Percentiles rank a stretch among this genome's conserved stretches.
Evolutionary conservation across 2,329 filamentous ascomycete genomes (phyloP).

Genomic region (Aaosphaeria pasadenensis): DNA sequence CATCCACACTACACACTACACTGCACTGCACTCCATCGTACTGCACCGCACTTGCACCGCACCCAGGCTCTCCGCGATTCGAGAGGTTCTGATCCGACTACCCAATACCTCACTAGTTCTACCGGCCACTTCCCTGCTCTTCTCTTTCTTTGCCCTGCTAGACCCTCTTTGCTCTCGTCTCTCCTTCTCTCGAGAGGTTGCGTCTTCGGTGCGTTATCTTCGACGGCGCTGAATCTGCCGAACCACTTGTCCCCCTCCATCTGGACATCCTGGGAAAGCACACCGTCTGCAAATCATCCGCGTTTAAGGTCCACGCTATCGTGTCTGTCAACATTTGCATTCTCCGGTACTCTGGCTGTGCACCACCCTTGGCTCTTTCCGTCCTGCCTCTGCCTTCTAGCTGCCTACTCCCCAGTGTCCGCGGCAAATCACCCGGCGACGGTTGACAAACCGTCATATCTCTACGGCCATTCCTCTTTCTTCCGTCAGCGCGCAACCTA

Average conservation of each 20-base stretch:
- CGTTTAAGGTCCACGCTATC: slow-evolving; percentile 46
- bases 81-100: slow-evolving; percentile 8
- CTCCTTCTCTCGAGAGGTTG: slow-evolving; percentile 27
- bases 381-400: slow-evolving; percentile 23
- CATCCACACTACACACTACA: too few relatives aligned
- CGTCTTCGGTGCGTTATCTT: slow-evolving; percentile 39
- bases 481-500: slow-evolving; percentile 33
- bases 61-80: slow-evolving; percentile 33
- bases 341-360: slow-evolving; percentile 36
- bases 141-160: slow-evolving; percentile 5
- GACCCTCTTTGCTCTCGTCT: slow-evolving; percentile 11
- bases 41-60: slow-evolving; percentile 18
- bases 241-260: slow-evolving; percentile 35
- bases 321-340: slow-evolving; percentile 32
- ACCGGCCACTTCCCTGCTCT: background rate
- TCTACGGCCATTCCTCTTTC: slow-evolving; percentile 45
- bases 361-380: slow-evolving; percentile 27
- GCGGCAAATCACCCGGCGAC: slow-evolving; percentile 37
- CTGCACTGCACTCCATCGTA: slow-evolving; percentile 6
- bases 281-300: slow-evolving; percentile 50
- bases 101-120: too few relatives aligned
- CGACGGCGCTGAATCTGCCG: slow-evolving; percentile 38
- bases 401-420: slow-evolving; percentile 27
- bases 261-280: slow-evolving; percentile 33
- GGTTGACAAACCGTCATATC: slow-evolving; percentile 46